phyloP scores from a whole-genome alignment of 345 rosid genomes.

The Murraya paniculata region DNA sequence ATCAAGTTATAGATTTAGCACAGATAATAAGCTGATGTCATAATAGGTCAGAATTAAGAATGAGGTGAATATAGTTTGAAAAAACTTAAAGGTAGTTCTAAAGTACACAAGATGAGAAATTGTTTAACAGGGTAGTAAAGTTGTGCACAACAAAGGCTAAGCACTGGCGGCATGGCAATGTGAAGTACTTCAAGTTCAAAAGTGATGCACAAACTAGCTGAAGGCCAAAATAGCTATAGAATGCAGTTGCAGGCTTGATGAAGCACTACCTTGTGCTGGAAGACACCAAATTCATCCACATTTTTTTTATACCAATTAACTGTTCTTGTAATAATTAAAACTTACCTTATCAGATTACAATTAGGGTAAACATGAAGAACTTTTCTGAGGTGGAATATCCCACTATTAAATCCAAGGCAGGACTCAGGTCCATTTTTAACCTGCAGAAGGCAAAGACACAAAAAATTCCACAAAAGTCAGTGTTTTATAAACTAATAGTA shows the following conservation, averaged over 20 bases:
- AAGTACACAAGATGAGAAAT: neutral
- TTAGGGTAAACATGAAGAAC: slow-evolving; percentile 77
- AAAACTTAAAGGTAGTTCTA: neutral
- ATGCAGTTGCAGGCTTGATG: neutral
- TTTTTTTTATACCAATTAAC: neutral
- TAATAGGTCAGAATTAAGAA: neutral
- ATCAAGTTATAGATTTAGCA: neutral
- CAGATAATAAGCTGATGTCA: neutral
- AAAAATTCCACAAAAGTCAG: neutral
- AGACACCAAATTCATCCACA: slow-evolving; percentile 6
- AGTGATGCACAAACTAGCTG: neutral
- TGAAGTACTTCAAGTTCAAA: neutral
- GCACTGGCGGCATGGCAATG: neutral
- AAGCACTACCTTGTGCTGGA: neutral
- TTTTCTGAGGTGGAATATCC: slow-evolving; percentile 70
- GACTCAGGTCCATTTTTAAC: slow-evolving; percentile 60
- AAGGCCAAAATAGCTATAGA: slow-evolving; percentile 1
- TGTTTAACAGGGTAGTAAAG: neutral
- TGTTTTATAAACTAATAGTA: slow-evolving; percentile 1
- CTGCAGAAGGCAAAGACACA: slow-evolving; percentile 39
- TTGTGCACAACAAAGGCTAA: neutral
- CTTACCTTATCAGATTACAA: slow-evolving; percentile 73
- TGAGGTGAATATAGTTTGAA: neutral
- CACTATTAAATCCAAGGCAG: slow-evolving; percentile 63
- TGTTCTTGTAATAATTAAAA: slow-evolving; percentile 5